Evolutionary conservation across 2,329 filamentous ascomycete species (phyloP).

Genomic region (Botrytis aclada): DNA sequence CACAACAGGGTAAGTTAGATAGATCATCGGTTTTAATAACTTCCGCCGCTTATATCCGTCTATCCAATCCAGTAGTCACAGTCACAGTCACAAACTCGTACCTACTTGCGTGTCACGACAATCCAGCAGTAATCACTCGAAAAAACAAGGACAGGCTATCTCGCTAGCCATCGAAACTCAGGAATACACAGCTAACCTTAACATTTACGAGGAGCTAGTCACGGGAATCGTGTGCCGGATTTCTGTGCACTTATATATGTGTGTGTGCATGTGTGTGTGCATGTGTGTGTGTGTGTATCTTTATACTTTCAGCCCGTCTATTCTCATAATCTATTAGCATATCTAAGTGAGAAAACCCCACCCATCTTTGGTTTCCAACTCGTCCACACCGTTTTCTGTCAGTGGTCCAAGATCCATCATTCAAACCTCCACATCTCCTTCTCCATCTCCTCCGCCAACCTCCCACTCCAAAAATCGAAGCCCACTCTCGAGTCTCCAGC

Average conservation of each 20-base stretch:
- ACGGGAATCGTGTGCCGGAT: neutral
- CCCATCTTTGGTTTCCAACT: neutral
- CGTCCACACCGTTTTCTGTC: neutral
- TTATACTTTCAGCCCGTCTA: neutral
- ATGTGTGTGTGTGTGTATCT: neutral
- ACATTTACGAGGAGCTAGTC: rapidly evolving
- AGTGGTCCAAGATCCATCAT: neutral
- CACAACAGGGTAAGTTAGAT: too few species aligned
- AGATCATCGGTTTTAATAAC: neutral
- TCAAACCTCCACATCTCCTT: neutral
- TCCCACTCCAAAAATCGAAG: neutral
- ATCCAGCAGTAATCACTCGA: neutral
- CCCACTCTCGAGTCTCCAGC: neutral
- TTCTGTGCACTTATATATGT: neutral
- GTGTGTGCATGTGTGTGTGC: neutral
- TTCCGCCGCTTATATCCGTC: neutral
- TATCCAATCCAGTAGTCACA: neutral
- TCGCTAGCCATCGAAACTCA: too few species aligned
- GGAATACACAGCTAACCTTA: neutral
- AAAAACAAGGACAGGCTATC: neutral
- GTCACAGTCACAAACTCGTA: neutral
- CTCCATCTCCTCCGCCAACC: neutral
- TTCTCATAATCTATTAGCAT: neutral
- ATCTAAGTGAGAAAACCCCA: neutral
- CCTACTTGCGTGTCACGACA: neutral